Conservation (phyloP, 768 basidiomycete genomes). For the Lenzites betulinus region DNA sequence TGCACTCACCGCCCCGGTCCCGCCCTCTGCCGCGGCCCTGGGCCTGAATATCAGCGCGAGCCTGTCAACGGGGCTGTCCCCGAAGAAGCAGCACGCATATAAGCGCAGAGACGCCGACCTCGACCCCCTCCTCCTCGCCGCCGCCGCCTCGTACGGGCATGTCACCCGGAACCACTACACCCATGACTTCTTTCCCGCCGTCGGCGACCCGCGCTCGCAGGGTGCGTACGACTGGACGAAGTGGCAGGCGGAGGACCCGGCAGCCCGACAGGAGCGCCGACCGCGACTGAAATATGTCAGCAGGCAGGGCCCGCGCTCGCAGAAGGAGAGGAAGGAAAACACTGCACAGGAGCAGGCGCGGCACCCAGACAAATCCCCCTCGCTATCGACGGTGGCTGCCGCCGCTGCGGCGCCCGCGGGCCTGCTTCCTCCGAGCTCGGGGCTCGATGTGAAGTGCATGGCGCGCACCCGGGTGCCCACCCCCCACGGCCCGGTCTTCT, state of each 20-base stretch:
- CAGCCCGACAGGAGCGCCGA: constrained; percentile 42
- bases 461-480: constrained; percentile 97
- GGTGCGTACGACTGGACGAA: constrained; percentile 61
- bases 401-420: constrained; percentile 16
- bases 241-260: constrained; percentile 47
- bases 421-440: constrained; percentile 25
- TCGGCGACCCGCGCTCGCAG: constrained; percentile 53
- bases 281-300: constrained; percentile 62
- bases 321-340: constrained; percentile 60
- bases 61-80: constrained; percentile 34
- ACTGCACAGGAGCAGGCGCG: constrained; percentile 40
- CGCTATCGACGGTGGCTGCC: constrained; percentile 3
- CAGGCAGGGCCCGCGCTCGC: constrained; percentile 71
- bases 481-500: constrained; percentile 88
- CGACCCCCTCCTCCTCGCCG: constrained; percentile 79
- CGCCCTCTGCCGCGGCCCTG: constrained; percentile 42
- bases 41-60: no score
- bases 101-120: constrained; percentile 70
- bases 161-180: constrained; percentile 85
- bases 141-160: constrained; percentile 72
- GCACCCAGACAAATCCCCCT: constrained; percentile 39
- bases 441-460: constrained; percentile 86
- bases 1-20: constrained; percentile 49
- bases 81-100: constrained; percentile 37
- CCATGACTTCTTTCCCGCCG: constrained; percentile 73